phyloP scores from a whole-genome alignment of 2,329 filamentous ascomycete genomes.

The Xylaria sp. region DNA sequence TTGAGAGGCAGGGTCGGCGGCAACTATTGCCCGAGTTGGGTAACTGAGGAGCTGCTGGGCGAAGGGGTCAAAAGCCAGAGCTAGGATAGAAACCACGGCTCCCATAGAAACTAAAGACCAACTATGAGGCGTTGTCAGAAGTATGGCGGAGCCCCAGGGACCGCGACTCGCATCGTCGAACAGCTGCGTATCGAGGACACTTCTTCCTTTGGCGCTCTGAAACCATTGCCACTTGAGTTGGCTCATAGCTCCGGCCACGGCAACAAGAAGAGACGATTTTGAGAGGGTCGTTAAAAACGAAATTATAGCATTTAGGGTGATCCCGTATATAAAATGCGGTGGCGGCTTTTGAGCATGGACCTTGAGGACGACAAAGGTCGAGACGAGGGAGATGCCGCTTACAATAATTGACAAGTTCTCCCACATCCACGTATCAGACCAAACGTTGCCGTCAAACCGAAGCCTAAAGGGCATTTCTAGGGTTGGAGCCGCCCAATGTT shows the following conservation, averaged over 20 bases:
- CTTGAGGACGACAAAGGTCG: background rate
- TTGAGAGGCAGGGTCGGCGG: background rate
- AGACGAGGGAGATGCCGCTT: background rate
- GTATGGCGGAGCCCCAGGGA: background rate
- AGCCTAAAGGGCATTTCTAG: too few species aligned
- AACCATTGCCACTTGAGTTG: slow-evolving; percentile 28
- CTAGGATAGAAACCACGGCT: slow-evolving; percentile 9
- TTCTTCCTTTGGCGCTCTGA: background rate
- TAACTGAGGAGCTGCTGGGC: slow-evolving; percentile 14
- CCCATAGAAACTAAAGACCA: slow-evolving; percentile 11
- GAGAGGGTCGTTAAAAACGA: slow-evolving; percentile 13
- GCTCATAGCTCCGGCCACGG: slow-evolving; percentile 6
- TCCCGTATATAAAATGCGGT: slow-evolving; percentile 13
- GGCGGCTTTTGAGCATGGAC: slow-evolving; percentile 1
- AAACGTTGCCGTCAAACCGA: too few species aligned
- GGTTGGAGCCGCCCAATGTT: too few species aligned
- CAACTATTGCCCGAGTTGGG: background rate
- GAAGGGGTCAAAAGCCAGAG: slow-evolving; percentile 19
- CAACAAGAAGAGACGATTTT: slow-evolving; percentile 11
- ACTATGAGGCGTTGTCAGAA: background rate
- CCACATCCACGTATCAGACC: slow-evolving; percentile 27
- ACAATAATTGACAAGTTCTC: background rate
- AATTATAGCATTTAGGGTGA: slow-evolving; percentile 25
- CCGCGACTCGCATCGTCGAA: slow-evolving; percentile 21
- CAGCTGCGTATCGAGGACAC: slow-evolving; percentile 1